These are phyloP conservation scores for Kandelia obovata DNA, from an alignment of 345 rosid genomes.

Conservation along the genomic window DNA sequence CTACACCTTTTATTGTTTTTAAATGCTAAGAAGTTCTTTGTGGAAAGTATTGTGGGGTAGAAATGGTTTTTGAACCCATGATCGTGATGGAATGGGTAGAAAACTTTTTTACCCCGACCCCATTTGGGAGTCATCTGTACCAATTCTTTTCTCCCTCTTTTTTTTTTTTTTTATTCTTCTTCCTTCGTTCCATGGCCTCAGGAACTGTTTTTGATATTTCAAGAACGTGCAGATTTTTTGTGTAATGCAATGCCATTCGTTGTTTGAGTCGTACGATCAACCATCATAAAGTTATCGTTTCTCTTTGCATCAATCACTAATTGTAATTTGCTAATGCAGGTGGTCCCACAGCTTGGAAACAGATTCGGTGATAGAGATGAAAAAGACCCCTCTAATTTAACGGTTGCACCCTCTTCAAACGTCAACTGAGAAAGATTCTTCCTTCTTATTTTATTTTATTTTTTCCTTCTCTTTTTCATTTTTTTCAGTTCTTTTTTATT, in stretches of 20 bases:
- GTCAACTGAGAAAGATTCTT: conserved; percentile 9
- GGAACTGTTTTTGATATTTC: too few species aligned
- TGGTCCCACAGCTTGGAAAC: conserved; percentile 34
- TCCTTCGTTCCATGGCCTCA: too few species aligned
- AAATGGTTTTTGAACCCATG: too few species aligned
- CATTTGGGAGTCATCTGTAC: too few species aligned
- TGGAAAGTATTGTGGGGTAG: too few species aligned
- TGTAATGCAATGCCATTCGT: too few species aligned
- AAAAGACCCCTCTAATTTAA: conserved; percentile 7
- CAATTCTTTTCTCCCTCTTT: too few species aligned
- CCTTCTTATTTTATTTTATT: background rate
- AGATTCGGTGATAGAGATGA: conserved; percentile 21
- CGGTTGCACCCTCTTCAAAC: conserved; percentile 1
- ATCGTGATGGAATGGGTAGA: background rate
- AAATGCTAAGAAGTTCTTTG: background rate
- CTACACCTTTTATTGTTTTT: background rate
- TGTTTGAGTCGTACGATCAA: too few species aligned
- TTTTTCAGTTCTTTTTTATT: background rate
- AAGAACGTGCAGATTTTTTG: too few species aligned
- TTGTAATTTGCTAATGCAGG: conserved; percentile 19
- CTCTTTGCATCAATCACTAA: background rate
- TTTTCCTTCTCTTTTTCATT: background rate
- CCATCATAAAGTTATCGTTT: too few species aligned
- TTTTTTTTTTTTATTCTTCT: too few species aligned
- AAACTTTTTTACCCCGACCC: background rate